Evolutionary conservation across 345 rosid genomes (phyloP), one percentile per base, ranked within the genome.

Genomic region (Iberis pinnata): DNA sequence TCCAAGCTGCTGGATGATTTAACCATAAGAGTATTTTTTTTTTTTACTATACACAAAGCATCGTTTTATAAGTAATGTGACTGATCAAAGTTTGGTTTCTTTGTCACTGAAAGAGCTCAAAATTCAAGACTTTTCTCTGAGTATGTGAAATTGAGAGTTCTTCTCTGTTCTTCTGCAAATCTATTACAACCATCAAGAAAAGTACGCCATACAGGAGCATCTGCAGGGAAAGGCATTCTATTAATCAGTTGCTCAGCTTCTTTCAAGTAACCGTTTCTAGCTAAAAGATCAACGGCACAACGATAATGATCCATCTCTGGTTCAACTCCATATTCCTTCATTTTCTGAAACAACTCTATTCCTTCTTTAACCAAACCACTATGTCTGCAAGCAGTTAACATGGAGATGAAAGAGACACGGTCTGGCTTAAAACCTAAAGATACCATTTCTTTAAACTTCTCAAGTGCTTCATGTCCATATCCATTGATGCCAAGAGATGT

Each of bases 231-330:
- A 64, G 95, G 87, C 96, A 86, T 86, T 59, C 61, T 61, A 13
- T 44, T 44, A 67, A 90, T 76, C 12, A 82, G 60, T 46, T 76
- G 52, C 75, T 84, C 84, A 13, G 92, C 95, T 74, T 82, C 87
- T 60, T 70, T 71, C 18, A 75, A 49, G 65, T 68, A 63, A 48
- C 98, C 96, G 39, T 58, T 19, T 68, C 73, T 75, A 7, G 77
- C 83, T 64, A 90, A 59, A 55, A 90, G 78, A 69, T 82, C 88
- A 58, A 86, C 87, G 18, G 80, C 33, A 36, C 85, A 71, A 38
- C 79, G 80, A 58, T 87, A 90, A 60, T 87, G 95, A 64, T 82
- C 89, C 70, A 79, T 67, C 48, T 78, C 84, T 36, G 83, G 85
- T 65, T 78, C 78, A 22, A 90, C 43, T 25, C 80, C 80, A 56